These are phyloP conservation scores for Daucus carota DNA, from an alignment of 129 eudicot species.

Conservation along the genomic window DNA sequence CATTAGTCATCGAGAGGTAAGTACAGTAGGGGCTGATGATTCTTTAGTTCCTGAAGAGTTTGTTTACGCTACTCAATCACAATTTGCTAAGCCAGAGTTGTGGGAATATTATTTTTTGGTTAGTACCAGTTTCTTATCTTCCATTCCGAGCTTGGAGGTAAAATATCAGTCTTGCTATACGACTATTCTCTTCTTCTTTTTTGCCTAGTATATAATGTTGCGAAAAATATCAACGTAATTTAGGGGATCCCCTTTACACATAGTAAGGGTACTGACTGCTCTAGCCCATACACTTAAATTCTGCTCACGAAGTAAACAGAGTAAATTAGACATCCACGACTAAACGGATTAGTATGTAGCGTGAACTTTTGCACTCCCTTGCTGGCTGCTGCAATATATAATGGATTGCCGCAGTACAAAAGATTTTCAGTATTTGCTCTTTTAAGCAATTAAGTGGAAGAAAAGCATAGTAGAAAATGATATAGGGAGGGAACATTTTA, in stretches of 20 bases:
- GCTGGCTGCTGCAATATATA: neutral
- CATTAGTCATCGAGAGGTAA: neutral
- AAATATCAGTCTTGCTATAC: too few relatives aligned
- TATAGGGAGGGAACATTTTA: too few relatives aligned
- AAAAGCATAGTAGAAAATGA: neutral
- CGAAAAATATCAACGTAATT: neutral
- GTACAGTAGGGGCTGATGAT: neutral
- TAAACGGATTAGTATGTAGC: neutral
- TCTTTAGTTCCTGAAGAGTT: neutral
- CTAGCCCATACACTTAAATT: neutral
- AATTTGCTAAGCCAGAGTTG: neutral
- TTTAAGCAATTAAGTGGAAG: neutral
- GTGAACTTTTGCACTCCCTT: neutral
- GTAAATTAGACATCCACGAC: neutral
- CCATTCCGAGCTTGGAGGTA: neutral
- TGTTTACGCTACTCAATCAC: neutral
- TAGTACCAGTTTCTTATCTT: neutral
- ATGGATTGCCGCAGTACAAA: neutral
- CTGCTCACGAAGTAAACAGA: neutral
- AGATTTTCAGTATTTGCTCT: neutral
- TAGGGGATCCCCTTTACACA: neutral
- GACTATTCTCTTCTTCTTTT: neutral
- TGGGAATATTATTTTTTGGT: neutral
- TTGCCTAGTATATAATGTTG: neutral
- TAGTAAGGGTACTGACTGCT: neutral